Evolutionary conservation across 805 yeast genomes (phyloP).

Genomic region (Middelhovenomyces tepae): DNA sequence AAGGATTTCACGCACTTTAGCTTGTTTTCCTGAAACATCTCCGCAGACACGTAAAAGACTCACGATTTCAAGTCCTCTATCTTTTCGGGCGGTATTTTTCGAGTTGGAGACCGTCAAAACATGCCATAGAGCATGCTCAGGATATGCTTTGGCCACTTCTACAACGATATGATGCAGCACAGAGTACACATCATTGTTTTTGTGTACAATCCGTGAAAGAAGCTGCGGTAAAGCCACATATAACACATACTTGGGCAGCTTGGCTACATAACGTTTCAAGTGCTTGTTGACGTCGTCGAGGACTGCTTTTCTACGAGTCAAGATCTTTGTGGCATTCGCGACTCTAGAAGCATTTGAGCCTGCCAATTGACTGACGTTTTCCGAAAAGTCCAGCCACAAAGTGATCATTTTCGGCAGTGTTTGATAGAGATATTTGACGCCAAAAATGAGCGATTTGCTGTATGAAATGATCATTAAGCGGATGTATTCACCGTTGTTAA

Average conservation of each 20-base stretch:
- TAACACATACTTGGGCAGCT: slow-evolving; percentile 54
- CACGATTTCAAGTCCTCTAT: slow-evolving; percentile 39
- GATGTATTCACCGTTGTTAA: slow-evolving; percentile 38
- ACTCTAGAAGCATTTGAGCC: too few relatives aligned
- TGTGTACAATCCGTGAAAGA: slow-evolving; percentile 66
- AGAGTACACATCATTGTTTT: slow-evolving; percentile 45
- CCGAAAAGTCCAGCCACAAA: slow-evolving; percentile 77
- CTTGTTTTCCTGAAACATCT: slow-evolving; percentile 2
- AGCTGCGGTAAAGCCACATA: slow-evolving; percentile 81
- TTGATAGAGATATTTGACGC: slow-evolving; percentile 64
- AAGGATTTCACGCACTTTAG: slow-evolving; percentile 8
- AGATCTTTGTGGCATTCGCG: slow-evolving; percentile 19
- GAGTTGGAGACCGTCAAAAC: slow-evolving; percentile 65
- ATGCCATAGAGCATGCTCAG: slow-evolving; percentile 81
- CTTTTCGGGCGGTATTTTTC: slow-evolving; percentile 35
- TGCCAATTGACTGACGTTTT: slow-evolving; percentile 13
- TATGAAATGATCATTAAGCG: slow-evolving; percentile 47
- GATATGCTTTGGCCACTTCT: slow-evolving; percentile 54
- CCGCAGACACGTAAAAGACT: too few relatives aligned
- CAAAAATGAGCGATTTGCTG: slow-evolving; percentile 49
- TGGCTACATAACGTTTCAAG: slow-evolving; percentile 8
- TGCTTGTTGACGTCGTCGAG: slow-evolving; percentile 11
- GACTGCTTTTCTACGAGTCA: slow-evolving; percentile 7
- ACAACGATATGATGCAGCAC: slow-evolving; percentile 51
- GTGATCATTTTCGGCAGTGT: slow-evolving; percentile 85